Evolutionary conservation across 805 yeast species (phyloP), one percentile per base, ranked within the genome.

Genomic region (Candida xiaguanensis): DNA sequence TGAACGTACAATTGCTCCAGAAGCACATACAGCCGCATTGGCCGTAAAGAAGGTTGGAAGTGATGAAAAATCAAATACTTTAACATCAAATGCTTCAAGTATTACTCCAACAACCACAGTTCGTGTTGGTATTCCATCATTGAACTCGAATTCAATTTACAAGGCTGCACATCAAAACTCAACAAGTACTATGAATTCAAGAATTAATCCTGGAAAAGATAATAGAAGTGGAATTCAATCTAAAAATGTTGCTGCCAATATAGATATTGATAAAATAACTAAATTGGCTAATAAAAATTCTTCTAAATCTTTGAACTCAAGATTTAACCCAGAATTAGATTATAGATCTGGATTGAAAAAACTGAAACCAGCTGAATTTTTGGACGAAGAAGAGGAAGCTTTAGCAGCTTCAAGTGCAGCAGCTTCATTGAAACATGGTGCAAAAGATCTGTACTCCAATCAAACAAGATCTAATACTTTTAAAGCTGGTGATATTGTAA

Each of bases 21-120:
- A 78, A 38, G 86, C 86, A 12, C 85, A 82, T 28, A 72, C 74
- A 17, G 87, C 87, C 36, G 87, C 88, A 2, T 52, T 54, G 35
- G 70, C 72, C 7, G 74, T 70, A 36, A 63, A 51, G 32, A 48
- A 48, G 47, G 60, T 68, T 38, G 80, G 79, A 16, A 73, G 66
- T 36, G 70, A 69, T 36, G 49, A 53, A 5, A 49, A 49, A 41
- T 36, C 41, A 16, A 47, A 39, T 43, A 40, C 41, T 28, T 27
- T 37, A 8, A 33, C 38, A 6, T 18, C 39, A 8, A 20, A 30
- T 15, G 51, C 60, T 45, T 50, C 59, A 39, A 52, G 58, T 27
- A 28, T 27, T n/a, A n/a, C n/a, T 31, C 36, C 35, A 13, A 34
- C 46, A 13, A 40, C 46, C 8, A 39, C 46, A n/a, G 32, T 32